Base-by-base conservation (phyloP, 1,139 yeast genomes). In the Ogataea hybrid region DNA sequence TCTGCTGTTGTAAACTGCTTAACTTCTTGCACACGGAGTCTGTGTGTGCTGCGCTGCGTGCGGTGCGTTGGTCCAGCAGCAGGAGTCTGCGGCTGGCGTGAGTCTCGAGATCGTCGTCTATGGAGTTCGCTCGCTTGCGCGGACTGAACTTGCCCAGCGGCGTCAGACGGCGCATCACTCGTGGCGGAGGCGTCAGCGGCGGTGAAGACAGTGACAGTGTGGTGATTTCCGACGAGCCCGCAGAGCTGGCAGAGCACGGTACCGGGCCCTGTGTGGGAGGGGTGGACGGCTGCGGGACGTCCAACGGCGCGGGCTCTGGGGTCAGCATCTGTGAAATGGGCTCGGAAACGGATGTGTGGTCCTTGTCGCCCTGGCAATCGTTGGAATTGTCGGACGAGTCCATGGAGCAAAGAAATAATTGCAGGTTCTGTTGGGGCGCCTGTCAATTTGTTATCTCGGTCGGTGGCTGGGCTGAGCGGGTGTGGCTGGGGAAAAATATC, bases 101-200 rank as follows among this genome's bases (percentile, higher is more conserved):
- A 15, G 37, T 23, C 5, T 47, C 42, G 6, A 50, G 31, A 32
- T 52, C 56, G 7, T 47, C 51, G 29, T 49, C 46, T 1, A 47
- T 32, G 2, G 53, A 46, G 14, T 33, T 27, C 2, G 53, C 34
- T 27, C 45, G 28, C n/a, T 32, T 29, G 20, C 39, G 44, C 32
- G 48, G 51, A 35, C 49, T 44, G 37, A 32, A 47, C 32, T 50
- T 51, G 8, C 57, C 57, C 31, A 56, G 23, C 4, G 59, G 59
- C 6, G 59, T 56, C 14, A 56, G 44, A 16, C 50, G 44, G 9
- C 45, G 42, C 9, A 54, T 37, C 11, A 56, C 46, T 28, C 51
- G 41, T 3, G 44, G 34, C 2, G 59, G 59, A n/a, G 59, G 59
- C 5, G 56, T 48, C 9, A 55, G 35, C 10, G 59, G 57, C 7